Evolutionary conservation across 331 rosid genomes (phyloP), one percentile per base, ranked within the genome.

Genomic region (Saraca asoca): DNA sequence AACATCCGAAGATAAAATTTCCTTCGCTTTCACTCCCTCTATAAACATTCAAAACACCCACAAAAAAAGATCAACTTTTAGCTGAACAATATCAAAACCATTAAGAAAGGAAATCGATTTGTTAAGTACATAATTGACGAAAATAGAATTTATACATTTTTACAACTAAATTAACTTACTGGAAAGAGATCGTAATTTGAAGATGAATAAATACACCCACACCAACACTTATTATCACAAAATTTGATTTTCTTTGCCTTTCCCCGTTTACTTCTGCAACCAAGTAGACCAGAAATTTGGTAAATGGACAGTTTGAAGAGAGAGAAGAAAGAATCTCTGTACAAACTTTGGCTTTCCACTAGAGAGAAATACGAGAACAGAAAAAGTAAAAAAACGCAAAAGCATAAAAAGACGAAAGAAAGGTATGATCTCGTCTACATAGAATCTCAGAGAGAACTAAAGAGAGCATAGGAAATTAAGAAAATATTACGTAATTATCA

Each of bases 391-490:
- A 78, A 80, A 24, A 46, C 53, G 66, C 31, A 73, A 88, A 85
- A 89, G 91, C 80, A 85, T 80, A 85, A 83, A 87, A 83, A 64
- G 95, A 80, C 89, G 90, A 79, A 79, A 75, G 50, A 76, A 82
- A 85, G 75, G 71, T 58, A 75, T 79, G 75, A 85, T 81, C 64
- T 77, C 62, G 87, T 76, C 90, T 76, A 78, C 78, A 77, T 66
- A 77, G 80, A 79, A 77, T 75, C 82, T 41, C 58, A 24, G 31
- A 41, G 44, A 58, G 51, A 71, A 51, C 53, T 43, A 66, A 73
- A 68, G 45, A 61, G 71, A 10, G 64, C 18, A 42, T 53, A 41
- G 20, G 46, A 57, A 65, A 66, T 76, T 60, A 52, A 72, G 75
- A 48, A 87, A 64, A 75, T 58, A 62, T 46, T 67, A 62, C 66